Conservation (phyloP, 2,329 filamentous ascomycete species). For the Trichoderma brevicompactum region DNA sequence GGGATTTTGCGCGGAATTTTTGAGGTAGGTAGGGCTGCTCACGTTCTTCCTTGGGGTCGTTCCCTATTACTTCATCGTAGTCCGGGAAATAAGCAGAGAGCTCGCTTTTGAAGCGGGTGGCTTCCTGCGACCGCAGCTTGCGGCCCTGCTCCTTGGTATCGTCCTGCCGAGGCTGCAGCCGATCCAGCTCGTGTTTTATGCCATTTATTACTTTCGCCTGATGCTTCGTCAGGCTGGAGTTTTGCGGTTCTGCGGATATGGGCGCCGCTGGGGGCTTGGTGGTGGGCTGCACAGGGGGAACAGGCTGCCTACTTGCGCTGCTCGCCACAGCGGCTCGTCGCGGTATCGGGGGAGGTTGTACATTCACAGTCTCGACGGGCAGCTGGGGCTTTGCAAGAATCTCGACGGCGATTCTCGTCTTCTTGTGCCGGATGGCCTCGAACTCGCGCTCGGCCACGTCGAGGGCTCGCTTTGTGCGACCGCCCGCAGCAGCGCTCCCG, state of each 20-base stretch:
- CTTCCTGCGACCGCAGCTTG: constrained; percentile 85
- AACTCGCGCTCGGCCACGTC: constrained; percentile 51
- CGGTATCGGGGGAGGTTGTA: constrained; percentile 37
- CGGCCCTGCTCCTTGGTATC: constrained; percentile 65
- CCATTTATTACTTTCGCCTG: constrained; percentile 65
- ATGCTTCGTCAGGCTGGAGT: constrained; percentile 51
- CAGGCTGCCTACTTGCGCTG: constrained; percentile 21
- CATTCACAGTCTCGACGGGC: constrained; percentile 36
- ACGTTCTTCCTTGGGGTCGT: constrained; percentile 80
- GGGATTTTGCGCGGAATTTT: neutral
- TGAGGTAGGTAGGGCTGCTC: constrained; percentile 43
- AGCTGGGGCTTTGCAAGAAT: constrained; percentile 47
- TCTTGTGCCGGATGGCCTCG: constrained; percentile 54
- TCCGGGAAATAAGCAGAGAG: constrained; percentile 88
- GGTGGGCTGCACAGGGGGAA: constrained; percentile 27
- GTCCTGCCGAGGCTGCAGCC: constrained; percentile 54
- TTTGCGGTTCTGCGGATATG: constrained; percentile 34
- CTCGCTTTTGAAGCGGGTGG: constrained; percentile 86
- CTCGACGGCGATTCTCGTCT: constrained; percentile 57
- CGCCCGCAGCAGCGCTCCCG: constrained; percentile 38
- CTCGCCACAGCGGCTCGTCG: constrained; percentile 32
- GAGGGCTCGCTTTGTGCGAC: constrained; percentile 55
- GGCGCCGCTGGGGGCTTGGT: constrained; percentile 34
- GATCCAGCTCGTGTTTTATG: constrained; percentile 63
- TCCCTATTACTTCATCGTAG: constrained; percentile 91